Evolutionary conservation across 75 land plant species (phyloP).

Genomic region (Adiantum capillusveneris): DNA sequence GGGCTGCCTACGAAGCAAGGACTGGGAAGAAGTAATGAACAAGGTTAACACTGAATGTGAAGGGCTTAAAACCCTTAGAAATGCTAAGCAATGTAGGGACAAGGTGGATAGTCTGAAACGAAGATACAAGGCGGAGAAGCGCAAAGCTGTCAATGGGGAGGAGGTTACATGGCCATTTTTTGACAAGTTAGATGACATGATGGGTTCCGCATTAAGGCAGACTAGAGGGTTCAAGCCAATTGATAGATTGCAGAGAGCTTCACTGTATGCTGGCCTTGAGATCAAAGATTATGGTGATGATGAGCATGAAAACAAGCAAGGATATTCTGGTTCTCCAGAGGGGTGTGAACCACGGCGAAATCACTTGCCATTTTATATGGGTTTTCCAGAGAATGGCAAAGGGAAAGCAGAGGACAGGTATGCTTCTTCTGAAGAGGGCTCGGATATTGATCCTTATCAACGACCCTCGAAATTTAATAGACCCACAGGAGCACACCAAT

Average conservation of each 20-base stretch:
- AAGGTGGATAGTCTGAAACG: constrained; percentile 41
- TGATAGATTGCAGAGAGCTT: neutral
- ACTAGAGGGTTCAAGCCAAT: neutral
- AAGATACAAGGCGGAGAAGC: constrained; percentile 23
- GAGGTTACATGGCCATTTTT: constrained; percentile 17
- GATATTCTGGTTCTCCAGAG: neutral
- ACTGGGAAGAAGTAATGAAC: constrained; percentile 38
- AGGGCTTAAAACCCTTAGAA: constrained; percentile 26
- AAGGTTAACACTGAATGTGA: constrained; percentile 26
- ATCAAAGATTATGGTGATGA: neutral
- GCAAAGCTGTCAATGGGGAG: constrained; percentile 15
- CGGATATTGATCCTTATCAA: no score
- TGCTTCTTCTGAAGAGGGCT: no score
- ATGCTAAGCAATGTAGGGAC: constrained; percentile 41
- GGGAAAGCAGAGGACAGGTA: neutral
- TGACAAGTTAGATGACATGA: constrained; percentile 20
- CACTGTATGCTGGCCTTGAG: neutral
- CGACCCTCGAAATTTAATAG: no score
- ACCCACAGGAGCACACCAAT: no score
- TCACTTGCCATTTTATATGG: neutral
- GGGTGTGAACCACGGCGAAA: neutral
- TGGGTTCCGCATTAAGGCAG: constrained; percentile 9
- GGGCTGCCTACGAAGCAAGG: constrained; percentile 30
- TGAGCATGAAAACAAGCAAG: neutral
- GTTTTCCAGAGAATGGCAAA: neutral